Base-by-base conservation (phyloP, 345 rosid genomes). In the Raphanus sativus region DNA sequence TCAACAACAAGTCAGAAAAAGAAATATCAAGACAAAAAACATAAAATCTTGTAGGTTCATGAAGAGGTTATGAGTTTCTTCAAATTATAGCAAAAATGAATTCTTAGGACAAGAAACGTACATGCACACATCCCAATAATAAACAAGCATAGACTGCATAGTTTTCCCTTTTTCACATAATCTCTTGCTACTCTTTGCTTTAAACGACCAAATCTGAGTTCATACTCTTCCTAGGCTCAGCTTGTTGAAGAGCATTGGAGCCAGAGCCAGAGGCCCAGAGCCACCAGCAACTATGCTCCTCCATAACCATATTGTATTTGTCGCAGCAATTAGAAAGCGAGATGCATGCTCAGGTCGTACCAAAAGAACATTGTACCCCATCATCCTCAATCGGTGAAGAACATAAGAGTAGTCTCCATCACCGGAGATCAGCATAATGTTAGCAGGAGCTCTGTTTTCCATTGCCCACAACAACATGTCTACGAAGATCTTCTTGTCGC, bases 391-490 rank as follows among this genome's bases (percentile, higher is more conserved):
- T 75, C 87, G 94, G 80, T 92, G 98, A 54, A 90, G 93, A 36
- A 91, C 93, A n/a, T 90, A 88, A 0, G 96, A 87, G 62, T 86
- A 92, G 77, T 90, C 97, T 48, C 91, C 83, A 74, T 92, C 96
- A 5, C 96, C 93, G 0, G 96, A 90, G 25, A 92, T 89, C 24
- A 93, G 79, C 82, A 90, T 75, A 76, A 87, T 80, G 71, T 88
- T 90, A 10, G 89, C 87, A 8, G 96, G 97, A 29, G 96, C 93
- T 9, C 87, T 86, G 63, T 90, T 92, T 56, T 92, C 90, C 66
- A 88, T 90, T 2, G 97, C 90, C 93, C 97, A 90, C 55, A 92
- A 86, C 71, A 92, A 72, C 95, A 90, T 87, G 65, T 92, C 95
- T 10, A 88, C 97, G 3, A 89, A 69, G 69, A 91, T 91, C 81